These are phyloP conservation scores for Miamiensis avidus DNA, from an alignment of 169 alveolate genomes.

Conservation along the genomic window DNA sequence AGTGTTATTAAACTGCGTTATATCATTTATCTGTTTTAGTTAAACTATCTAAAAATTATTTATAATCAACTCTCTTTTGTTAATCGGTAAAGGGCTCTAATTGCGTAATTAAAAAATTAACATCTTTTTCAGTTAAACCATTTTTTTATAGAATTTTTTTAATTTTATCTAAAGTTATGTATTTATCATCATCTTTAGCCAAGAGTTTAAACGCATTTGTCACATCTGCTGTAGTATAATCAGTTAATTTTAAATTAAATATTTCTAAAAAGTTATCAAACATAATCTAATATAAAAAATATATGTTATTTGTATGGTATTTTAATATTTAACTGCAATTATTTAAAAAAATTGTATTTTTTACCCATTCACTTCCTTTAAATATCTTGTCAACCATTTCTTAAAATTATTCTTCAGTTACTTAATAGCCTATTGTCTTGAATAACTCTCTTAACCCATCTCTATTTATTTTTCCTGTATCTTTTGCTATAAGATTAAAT, in stretches of 20 bases:
- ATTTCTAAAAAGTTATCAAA: slow-evolving; percentile 50
- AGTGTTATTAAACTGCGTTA: too few relatives aligned
- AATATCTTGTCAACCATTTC: slow-evolving; percentile 47
- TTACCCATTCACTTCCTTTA: slow-evolving; percentile 31
- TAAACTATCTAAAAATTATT: slow-evolving; percentile 34
- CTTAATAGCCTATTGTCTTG: slow-evolving; percentile 43
- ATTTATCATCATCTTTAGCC: slow-evolving; percentile 54
- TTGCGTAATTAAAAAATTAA: slow-evolving; percentile 41
- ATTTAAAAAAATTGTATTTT: too few relatives aligned
- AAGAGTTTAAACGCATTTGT: slow-evolving; percentile 47
- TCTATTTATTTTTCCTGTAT: slow-evolving; percentile 31
- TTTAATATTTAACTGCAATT: background rate
- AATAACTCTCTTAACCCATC: slow-evolving; percentile 44
- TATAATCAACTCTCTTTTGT: slow-evolving; percentile 46
- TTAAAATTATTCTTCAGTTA: slow-evolving; percentile 42
- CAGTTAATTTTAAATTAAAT: slow-evolving; percentile 45
- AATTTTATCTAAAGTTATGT: slow-evolving; percentile 41
- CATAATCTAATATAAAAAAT: slow-evolving; percentile 6
- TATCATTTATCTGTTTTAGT: too few relatives aligned
- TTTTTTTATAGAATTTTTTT: slow-evolving; percentile 38
- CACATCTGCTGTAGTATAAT: slow-evolving; percentile 45
- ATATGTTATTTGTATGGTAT: too few relatives aligned
- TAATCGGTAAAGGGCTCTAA: slow-evolving; percentile 49
- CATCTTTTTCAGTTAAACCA: slow-evolving; percentile 35
- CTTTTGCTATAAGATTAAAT: slow-evolving; percentile 41